Base-by-base conservation (phyloP, 163 green algal genomes). In the Trebouxia gelatinosa region DNA sequence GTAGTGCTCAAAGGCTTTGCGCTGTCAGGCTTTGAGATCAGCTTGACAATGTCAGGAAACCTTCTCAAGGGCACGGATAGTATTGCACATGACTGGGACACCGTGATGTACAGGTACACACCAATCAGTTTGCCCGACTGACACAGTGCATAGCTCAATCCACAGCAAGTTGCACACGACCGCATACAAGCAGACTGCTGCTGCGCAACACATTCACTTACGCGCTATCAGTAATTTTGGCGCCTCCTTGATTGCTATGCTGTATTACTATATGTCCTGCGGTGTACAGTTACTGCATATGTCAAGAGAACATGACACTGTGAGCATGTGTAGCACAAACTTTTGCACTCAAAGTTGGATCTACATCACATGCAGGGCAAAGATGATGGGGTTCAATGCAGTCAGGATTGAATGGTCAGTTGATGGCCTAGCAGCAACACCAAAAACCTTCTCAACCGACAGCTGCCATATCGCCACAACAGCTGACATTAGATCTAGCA, bases 311-410 rank as follows among this genome's bases (percentile, higher is more conserved):
- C n/a, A n/a, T n/a, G n/a, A n/a, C n/a, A n/a, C n/a, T n/a, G n/a
- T n/a, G n/a, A n/a, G n/a, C n/a, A n/a, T n/a, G n/a, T n/a, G n/a
- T n/a, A n/a, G n/a, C n/a, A n/a, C n/a, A n/a, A n/a, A n/a, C n/a
- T n/a, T n/a, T n/a, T n/a, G n/a, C n/a, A n/a, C n/a, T n/a, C n/a
- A n/a, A n/a, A n/a, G n/a, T n/a, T n/a, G n/a, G n/a, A n/a, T n/a
- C n/a, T n/a, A n/a, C n/a, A n/a, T n/a, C n/a, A n/a, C n/a, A n/a
- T 75, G 70, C 70, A 78, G 70, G 32, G 48, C 32, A 31, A 78
- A 78, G 9, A 78, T 78, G 70, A 78, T 78, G 70, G 70, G 70
- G 28, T 78, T 78, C 70, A 78, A 78, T 59, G 50, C 50, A 35
- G 70, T 54, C n/a, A 37, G 70, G 13, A 48, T 78, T 46, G 70